Evolutionary conservation across 768 basidiomycete species (phyloP), one percentile per base, ranked within the genome.

Genomic region (Sistotremastrum niveocremeum): DNA sequence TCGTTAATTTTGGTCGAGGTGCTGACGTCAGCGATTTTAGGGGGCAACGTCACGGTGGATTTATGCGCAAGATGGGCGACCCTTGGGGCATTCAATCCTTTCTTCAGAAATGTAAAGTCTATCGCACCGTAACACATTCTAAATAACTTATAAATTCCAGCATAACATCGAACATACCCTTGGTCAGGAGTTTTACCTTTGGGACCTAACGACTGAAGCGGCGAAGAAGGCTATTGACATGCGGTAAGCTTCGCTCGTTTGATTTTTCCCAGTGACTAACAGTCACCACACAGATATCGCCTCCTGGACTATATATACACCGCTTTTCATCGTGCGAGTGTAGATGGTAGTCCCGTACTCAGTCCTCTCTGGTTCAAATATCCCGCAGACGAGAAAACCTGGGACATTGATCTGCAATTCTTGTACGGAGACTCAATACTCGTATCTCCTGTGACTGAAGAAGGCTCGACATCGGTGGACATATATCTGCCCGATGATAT

Each of bases 61-160:
- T 64, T 86, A 1, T 84, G 81, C 51, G 76, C 79, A 34, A 66
- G 85, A 36, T 86, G 85, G 84, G 82, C 79, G 9, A 80, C 70
- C 66, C 65, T 86, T 2, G 80, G 81, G 1, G 83, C 79, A 0
- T 86, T 85, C 61, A 77, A 78, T 58, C 82, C 84, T 0, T 86
- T 86, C 67, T 83, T 78, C 76, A 67, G 84, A 7, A 82, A 86
- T 55, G 78, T 79, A 47, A 59, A 9, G 7, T 35, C 39, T 36
- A 42, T n/a, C 31, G 28, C 33, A 5, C 40, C 32, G 34, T 10
- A 2, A 20, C 20, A 20, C 20, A 20, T 20, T 20, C 20, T 20
- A 20, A 20, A 20, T 20, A 20, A 20, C 20, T 20, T 20, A 20
- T 20, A 20, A 20, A 20, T 5, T 30, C 12, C 32, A 79, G 76